A percentile compares a stretch with the other conserved stretches of the same genome.
Evolutionary conservation across 83 land plant species (phyloP).

Genomic region (Larix sibirica): DNA sequence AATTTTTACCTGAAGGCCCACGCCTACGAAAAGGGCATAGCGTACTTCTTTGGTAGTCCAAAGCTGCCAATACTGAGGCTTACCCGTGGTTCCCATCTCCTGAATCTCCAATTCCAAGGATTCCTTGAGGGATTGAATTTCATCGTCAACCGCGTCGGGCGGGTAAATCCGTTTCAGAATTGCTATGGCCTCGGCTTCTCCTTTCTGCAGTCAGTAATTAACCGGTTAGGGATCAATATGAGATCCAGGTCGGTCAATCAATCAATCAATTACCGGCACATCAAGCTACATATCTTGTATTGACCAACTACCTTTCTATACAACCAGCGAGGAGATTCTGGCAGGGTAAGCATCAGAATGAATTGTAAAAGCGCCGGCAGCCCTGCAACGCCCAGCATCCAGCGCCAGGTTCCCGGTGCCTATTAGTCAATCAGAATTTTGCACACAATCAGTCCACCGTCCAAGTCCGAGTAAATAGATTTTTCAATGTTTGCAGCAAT

Average conservation of each 20-base stretch:
- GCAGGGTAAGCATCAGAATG: conserved; percentile 54
- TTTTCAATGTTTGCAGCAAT: too few species aligned
- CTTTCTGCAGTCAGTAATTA: conserved; percentile 27
- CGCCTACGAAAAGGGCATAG: conserved; percentile 5
- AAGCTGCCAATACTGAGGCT: neutral
- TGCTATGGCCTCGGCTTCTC: conserved; percentile 38
- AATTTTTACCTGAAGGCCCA: conserved; percentile 5
- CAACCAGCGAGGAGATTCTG: conserved; percentile 88
- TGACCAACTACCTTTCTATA: conserved; percentile 7
- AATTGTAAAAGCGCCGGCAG: conserved; percentile 77
- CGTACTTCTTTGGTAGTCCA: conserved; percentile 1
- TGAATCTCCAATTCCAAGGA: conserved; percentile 45
- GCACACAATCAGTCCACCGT: too few species aligned
- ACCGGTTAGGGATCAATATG: neutral
- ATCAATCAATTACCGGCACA: neutral
- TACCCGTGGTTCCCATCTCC: conserved; percentile 19
- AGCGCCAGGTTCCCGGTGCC: conserved; percentile 88
- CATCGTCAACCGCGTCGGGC: conserved; percentile 32
- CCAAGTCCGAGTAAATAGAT: too few species aligned
- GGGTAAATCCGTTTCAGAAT: conserved; percentile 60
- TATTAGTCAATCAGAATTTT: conserved; percentile 1
- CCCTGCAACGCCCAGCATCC: conserved; percentile 94
- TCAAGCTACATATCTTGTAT: neutral
- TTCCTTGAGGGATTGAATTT: conserved; percentile 37
- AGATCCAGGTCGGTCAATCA: neutral